These are phyloP conservation scores for Penicillium manginii DNA, from an alignment of 495 filamentous ascomycete species.

Conservation along the genomic window DNA sequence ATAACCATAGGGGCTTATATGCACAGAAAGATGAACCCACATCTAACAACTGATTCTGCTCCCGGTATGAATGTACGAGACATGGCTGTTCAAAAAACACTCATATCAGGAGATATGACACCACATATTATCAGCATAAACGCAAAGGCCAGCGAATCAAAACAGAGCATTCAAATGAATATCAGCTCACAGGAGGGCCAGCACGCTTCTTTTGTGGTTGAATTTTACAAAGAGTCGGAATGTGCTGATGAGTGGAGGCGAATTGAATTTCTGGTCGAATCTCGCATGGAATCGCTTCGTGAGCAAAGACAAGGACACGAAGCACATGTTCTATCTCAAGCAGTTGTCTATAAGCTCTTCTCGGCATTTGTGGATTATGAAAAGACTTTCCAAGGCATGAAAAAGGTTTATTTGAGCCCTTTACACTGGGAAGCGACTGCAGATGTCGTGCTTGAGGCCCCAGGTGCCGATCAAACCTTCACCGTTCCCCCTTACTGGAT, in stretches of 20 bases:
- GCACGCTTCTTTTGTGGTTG: constrained; percentile 56
- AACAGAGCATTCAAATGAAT: constrained; percentile 35
- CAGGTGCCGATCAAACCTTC: not conserved
- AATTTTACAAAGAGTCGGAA: constrained; percentile 31
- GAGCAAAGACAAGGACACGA: constrained; percentile 46
- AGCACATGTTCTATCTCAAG: constrained; percentile 58
- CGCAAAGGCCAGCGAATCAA: constrained; percentile 12
- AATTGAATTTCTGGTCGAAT: constrained; percentile 56
- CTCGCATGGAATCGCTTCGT: constrained; percentile 54
- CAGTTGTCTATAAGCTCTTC: constrained; percentile 80
- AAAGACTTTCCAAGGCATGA: constrained; percentile 65
- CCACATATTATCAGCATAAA: constrained; percentile 42
- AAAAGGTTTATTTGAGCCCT: constrained; percentile 76
- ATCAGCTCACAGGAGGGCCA: constrained; percentile 28
- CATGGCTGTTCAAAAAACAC: constrained; percentile 64
- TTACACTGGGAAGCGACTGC: constrained; percentile 69
- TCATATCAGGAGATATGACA: constrained; percentile 51
- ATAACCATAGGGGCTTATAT: constrained; percentile 61
- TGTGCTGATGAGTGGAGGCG: constrained; percentile 51
- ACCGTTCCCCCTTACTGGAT: constrained; percentile 44
- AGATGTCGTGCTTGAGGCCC: constrained; percentile 5
- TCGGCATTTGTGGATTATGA: constrained; percentile 68
- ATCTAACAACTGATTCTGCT: constrained; percentile 26
- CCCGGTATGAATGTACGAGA: constrained; percentile 53
- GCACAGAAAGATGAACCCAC: constrained; percentile 51